These are phyloP conservation scores for Tulasnella calospora DNA, from an alignment of 768 basidiomycete genomes.

Conservation along the genomic window DNA sequence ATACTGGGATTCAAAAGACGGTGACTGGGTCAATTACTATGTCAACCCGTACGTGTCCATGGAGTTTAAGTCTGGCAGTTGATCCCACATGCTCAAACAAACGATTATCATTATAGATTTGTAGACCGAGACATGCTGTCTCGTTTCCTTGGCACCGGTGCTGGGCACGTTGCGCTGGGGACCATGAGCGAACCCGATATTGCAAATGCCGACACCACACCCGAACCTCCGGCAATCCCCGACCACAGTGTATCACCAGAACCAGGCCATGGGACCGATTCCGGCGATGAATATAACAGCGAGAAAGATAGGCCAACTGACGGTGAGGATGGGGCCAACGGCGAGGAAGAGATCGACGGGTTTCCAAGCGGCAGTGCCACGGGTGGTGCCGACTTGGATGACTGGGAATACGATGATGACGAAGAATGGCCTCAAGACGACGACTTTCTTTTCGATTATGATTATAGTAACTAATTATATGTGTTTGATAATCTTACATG, in stretches of 20 bases:
- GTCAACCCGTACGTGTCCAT: background rate
- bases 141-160: slow-evolving; percentile 32
- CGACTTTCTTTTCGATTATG: background rate
- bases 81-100: background rate
- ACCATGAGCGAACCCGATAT: background rate
- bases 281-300: background rate
- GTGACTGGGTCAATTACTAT: slow-evolving; percentile 7
- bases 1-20: background rate
- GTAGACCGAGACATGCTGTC: slow-evolving; percentile 43
- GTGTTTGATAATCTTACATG: background rate
- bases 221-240: background rate
- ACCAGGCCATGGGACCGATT: background rate
- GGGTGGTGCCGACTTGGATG: background rate
- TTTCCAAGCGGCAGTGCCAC: background rate
- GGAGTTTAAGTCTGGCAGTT: background rate
- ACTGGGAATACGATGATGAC: background rate
- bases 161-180: background rate
- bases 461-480: background rate
- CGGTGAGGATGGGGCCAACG: background rate
- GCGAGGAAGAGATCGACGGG: background rate
- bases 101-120: slow-evolving; percentile 34
- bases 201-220: background rate
- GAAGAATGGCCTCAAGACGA: background rate
- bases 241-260: background rate
- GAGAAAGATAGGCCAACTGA: background rate